Evolutionary conservation across 768 basidiomycete genomes (phyloP).

Genomic region (Calocybe indica): DNA sequence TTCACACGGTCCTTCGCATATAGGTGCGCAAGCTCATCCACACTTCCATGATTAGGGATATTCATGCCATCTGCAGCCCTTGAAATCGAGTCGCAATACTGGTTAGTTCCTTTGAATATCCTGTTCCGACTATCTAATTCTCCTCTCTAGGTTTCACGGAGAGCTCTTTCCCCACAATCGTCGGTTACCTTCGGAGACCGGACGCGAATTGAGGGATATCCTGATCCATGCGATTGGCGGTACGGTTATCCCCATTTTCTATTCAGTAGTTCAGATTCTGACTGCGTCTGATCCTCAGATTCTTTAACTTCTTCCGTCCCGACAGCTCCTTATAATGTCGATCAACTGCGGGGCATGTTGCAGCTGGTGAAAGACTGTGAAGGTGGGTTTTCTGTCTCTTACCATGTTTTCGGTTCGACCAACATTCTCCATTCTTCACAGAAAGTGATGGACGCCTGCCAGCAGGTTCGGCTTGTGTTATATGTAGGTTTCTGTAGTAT

Average conservation of each 20-base stretch:
- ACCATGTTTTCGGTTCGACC: too few relatives aligned
- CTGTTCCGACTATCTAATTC: neutral
- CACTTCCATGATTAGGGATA: neutral
- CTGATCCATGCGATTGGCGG: slow-evolving; percentile 3
- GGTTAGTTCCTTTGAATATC: neutral
- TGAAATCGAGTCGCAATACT: slow-evolving; percentile 8
- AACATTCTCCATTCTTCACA: neutral
- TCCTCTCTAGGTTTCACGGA: slow-evolving; percentile 3
- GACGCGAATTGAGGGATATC: slow-evolving; percentile 3
- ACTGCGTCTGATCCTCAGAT: neutral
- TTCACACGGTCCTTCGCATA: neutral
- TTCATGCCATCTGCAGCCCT: neutral
- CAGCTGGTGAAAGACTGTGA: neutral
- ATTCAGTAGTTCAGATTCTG: neutral
- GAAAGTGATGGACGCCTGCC: neutral
- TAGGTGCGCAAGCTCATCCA: neutral
- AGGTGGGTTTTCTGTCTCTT: neutral
- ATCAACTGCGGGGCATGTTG: slow-evolving; percentile 3
- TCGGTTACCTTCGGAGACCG: neutral
- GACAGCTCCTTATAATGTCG: slow-evolving; percentile 2
- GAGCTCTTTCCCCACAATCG: slow-evolving; percentile 2
- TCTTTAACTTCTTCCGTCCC: slow-evolving; percentile 5
- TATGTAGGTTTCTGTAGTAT: slow-evolving; percentile 1
- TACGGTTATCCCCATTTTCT: neutral
- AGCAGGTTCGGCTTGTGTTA: slow-evolving; percentile 2